Evolutionary conservation across 768 basidiomycete genomes (phyloP).

Genomic region (Leccinum broughii): DNA sequence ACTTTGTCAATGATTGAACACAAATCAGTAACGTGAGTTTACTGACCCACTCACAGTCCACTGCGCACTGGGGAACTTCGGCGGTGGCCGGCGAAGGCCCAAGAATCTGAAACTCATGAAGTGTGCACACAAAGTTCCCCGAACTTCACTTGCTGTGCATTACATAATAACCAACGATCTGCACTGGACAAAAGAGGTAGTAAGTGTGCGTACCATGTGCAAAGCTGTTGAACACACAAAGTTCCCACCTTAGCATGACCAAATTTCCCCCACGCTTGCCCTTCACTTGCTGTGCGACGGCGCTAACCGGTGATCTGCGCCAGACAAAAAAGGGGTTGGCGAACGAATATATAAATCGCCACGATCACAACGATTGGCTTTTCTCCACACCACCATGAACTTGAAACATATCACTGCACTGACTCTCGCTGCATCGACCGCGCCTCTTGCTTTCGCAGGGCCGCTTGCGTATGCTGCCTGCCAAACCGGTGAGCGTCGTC

Average conservation of each 20-base stretch:
- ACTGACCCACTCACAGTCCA: no score
- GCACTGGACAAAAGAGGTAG: no score
- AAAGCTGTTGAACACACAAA: not conserved
- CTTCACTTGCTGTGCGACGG: constrained; percentile 6
- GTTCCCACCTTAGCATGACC: no score
- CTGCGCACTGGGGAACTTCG: no score
- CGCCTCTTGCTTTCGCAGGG: constrained; percentile 17
- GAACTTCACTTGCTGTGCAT: no score
- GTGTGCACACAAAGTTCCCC: no score
- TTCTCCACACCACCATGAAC: constrained; percentile 22
- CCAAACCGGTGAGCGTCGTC: constrained; percentile 20
- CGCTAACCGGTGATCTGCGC: not conserved
- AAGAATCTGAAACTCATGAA: no score
- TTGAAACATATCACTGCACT: constrained; percentile 22
- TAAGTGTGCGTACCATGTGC: not conserved
- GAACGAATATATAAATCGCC: constrained; percentile 4
- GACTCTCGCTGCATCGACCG: constrained; percentile 15
- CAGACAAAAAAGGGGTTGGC: not conserved
- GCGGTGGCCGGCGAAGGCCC: no score
- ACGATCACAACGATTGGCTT: not conserved
- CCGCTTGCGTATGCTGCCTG: constrained; percentile 26
- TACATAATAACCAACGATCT: no score
- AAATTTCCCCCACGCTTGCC: constrained; percentile 1
- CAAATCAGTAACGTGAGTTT: no score
- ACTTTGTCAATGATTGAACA: no score